Evolutionary conservation across 2,329 filamentous ascomycete genomes (phyloP).

Genomic region (Ustulina deusta): DNA sequence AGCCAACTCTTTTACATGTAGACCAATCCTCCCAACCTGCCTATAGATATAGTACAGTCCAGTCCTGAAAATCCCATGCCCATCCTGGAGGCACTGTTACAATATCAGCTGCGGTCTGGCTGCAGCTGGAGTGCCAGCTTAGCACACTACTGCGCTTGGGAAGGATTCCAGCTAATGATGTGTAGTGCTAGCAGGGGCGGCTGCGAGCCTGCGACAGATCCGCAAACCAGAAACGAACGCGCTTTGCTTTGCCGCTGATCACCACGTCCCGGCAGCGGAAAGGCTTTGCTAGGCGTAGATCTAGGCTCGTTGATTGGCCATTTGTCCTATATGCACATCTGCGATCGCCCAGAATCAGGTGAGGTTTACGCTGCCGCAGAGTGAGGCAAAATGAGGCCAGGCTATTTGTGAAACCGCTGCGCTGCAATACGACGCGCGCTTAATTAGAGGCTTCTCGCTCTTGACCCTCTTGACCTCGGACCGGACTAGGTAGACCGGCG

Average conservation of each 20-base stretch:
- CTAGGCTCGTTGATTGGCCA: constrained; percentile 25
- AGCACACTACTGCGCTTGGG: background rate
- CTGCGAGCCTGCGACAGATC: constrained; percentile 53
- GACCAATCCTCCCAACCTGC: too few species aligned
- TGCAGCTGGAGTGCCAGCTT: background rate
- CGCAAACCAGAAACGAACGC: constrained; percentile 51
- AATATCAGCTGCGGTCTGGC: constrained; percentile 5
- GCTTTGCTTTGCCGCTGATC: constrained; percentile 44
- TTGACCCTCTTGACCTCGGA: background rate
- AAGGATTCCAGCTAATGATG: constrained; percentile 26
- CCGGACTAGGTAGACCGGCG: constrained; percentile 7
- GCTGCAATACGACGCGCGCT: constrained; percentile 27
- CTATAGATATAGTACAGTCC: too few species aligned
- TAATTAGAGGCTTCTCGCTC: background rate
- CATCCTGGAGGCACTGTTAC: background rate
- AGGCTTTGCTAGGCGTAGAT: constrained; percentile 28
- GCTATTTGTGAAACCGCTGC: constrained; percentile 44
- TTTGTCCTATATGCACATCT: constrained; percentile 40
- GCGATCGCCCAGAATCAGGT: constrained; percentile 49
- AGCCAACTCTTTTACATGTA: too few species aligned
- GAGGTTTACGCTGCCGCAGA: constrained; percentile 40
- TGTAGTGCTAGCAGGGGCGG: constrained; percentile 36
- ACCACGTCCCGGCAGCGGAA: constrained; percentile 22
- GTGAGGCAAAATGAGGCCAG: constrained; percentile 44
- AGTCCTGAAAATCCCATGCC: background rate